Evolutionary conservation across 805 yeast genomes (phyloP).

Genomic region (Metschnikowia orientalis): DNA sequence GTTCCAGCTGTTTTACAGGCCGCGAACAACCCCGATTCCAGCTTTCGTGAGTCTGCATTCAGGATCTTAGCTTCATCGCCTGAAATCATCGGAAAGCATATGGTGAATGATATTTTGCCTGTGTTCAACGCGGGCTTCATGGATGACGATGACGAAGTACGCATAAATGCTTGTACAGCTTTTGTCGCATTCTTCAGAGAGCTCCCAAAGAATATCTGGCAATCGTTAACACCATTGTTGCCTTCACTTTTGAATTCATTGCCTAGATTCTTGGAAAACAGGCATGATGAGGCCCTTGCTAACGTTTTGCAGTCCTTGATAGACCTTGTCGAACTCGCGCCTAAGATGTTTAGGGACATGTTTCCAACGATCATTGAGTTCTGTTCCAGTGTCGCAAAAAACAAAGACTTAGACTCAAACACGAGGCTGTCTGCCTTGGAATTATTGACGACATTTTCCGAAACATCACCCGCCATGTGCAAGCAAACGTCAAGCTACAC

Average conservation of each 20-base stretch:
- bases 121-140: conserved; percentile 77
- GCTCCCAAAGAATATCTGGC: conserved; percentile 77
- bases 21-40: conserved; percentile 48
- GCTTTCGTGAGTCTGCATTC: conserved; percentile 84
- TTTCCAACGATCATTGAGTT: conserved; percentile 85
- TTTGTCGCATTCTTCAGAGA: conserved; percentile 85
- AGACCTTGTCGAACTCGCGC: conserved; percentile 89
- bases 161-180: conserved; percentile 88
- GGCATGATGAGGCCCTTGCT: conserved; percentile 77
- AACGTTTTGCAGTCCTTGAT: conserved; percentile 85
- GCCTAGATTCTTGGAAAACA: conserved; percentile 75
- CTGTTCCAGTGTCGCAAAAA: conserved; percentile 76
- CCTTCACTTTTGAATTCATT: conserved; percentile 83
- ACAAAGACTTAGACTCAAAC: conserved; percentile 70
- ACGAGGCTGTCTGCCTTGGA: conserved; percentile 88
- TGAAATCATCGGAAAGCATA: conserved; percentile 59
- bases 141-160: conserved; percentile 75
- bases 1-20: conserved; percentile 73
- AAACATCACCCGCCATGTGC: conserved; percentile 94
- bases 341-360: conserved; percentile 89
- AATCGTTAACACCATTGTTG: conserved; percentile 65
- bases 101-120: conserved; percentile 54
- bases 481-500: conserved; percentile 71
- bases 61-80: conserved; percentile 86
- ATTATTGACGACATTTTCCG: conserved; percentile 83